Base-by-base conservation (phyloP, 164 flowering plant species). In the Dillenia suffruticosa region DNA sequence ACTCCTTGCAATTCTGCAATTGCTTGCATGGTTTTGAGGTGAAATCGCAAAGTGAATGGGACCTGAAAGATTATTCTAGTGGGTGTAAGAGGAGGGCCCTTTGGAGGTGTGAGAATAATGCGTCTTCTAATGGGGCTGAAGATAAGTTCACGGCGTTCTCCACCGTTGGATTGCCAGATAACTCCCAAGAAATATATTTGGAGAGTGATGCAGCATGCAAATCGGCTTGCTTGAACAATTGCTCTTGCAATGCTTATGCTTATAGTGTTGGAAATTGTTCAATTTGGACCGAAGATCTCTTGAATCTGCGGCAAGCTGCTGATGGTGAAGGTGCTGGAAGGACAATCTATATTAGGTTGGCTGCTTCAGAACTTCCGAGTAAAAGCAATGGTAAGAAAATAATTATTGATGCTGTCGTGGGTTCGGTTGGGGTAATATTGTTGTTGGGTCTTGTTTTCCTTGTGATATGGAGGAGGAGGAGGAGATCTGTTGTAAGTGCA, bases 211-310 rank as follows among this genome's bases (percentile, higher is more conserved):
- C 5, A 10, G 75, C 63, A 40, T 79, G 85, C 52, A 61, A 72
- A 59, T 56, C 58, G n/a, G 44, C 40, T 9, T 77, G 81, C 67
- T 62, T 75, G 48, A 63, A 51, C 22, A 67, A 72, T 52, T 81
- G 85, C 65, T 70, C 79, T 64, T 81, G 85, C 68, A 58, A 59
- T 62, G 79, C 81, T 52, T 81, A 81, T 65, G 62, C 81, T 22
- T 81, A 51, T 55, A 66, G 62, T 5, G 46, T 10, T 44, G 51
- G 24, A 26, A 17, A 3, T 14, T 81, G 82, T 46, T 64, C 71
- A 1, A 57, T 74, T 26, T 78, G 85, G 85, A 19, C 5, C 17
- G 73, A 63, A 5, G 67, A 58, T n/a, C 65, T 81, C 44, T 51
- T 74, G 49, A 62, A 69, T 64, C 19, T 75, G 75, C 63, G 73